Percentiles rank a stretch among this genome's conserved stretches.
These are phyloP conservation scores for Gentiana macrophylla DNA, from an alignment of 257 asterid genomes.

Conservation along the genomic window DNA sequence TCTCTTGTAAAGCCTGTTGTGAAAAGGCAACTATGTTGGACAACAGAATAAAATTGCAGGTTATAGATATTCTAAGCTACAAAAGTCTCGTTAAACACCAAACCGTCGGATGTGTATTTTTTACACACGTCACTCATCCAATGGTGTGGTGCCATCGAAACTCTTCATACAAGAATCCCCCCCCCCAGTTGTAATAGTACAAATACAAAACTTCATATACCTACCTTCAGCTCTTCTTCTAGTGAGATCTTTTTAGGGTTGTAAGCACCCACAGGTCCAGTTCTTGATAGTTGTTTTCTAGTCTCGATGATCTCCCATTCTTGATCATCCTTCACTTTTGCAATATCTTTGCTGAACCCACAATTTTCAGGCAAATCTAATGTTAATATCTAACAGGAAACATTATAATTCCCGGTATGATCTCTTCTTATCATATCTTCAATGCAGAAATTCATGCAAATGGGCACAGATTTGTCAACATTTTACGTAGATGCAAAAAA, in stretches of 20 bases:
- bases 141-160: too few species aligned
- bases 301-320: constrained; percentile 94
- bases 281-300: constrained; percentile 68
- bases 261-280: constrained; percentile 70
- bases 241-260: constrained; percentile 64
- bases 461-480: too few species aligned
- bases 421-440: too few species aligned
- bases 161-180: too few species aligned
- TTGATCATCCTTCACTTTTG: constrained; percentile 79
- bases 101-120: too few species aligned
- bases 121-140: too few species aligned
- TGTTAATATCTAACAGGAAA: neutral
- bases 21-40: constrained; percentile 1
- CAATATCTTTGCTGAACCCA: constrained; percentile 75
- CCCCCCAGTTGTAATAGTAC: too few species aligned
- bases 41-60: neutral
- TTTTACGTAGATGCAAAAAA: too few species aligned
- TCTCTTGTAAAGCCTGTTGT: constrained; percentile 64
- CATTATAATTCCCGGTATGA: neutral
- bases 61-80: neutral
- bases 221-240: constrained; percentile 87
- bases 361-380: neutral
- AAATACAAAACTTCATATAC: neutral
- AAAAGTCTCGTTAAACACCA: too few species aligned
- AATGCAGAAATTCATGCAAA: too few species aligned